phyloP scores from a whole-genome alignment of 78 protist genomes.

The Neovahlkampfia damariscottae region DNA sequence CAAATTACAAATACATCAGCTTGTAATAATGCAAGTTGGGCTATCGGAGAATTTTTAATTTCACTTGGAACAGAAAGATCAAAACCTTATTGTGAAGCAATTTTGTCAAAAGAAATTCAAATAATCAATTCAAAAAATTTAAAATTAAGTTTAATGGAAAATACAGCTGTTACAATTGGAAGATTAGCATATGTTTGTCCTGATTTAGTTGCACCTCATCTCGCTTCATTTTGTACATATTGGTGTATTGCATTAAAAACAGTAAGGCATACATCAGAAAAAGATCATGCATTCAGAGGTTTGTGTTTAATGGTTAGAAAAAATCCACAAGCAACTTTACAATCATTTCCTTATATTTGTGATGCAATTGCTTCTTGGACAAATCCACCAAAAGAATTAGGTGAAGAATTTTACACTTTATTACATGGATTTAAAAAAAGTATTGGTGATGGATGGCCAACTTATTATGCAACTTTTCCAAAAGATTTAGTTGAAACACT shows the following conservation, averaged over 20 bases:
- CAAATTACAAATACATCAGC: slow-evolving; percentile 27
- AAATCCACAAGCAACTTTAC: slow-evolving; percentile 42
- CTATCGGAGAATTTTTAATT: slow-evolving; percentile 61
- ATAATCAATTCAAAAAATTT: slow-evolving; percentile 17
- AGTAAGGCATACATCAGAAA: slow-evolving; percentile 55
- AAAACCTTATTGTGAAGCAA: slow-evolving; percentile 13
- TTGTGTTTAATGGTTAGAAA: slow-evolving; percentile 23
- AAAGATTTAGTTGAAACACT: no score
- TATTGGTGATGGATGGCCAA: slow-evolving; percentile 33
- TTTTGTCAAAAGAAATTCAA: slow-evolving; percentile 26
- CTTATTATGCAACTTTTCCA: slow-evolving; percentile 38
- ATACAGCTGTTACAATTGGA: slow-evolving; percentile 12
- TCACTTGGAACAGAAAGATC: slow-evolving; percentile 27
- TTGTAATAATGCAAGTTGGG: slow-evolving; percentile 82
- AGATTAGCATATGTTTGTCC: neutral
- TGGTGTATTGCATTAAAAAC: slow-evolving; percentile 46
- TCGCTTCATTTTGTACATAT: neutral
- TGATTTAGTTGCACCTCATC: neutral
- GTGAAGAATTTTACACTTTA: slow-evolving; percentile 25
- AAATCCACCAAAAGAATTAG: slow-evolving; percentile 19
- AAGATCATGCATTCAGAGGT: slow-evolving; percentile 68
- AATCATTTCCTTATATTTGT: slow-evolving; percentile 22
- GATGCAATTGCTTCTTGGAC: slow-evolving; percentile 55
- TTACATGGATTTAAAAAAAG: slow-evolving; percentile 34
- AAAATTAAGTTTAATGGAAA: slow-evolving; percentile 28